These are phyloP conservation scores for Microstegium vimineum DNA, from an alignment of 176 grass and related monocot genomes.

Conservation along the genomic window DNA sequence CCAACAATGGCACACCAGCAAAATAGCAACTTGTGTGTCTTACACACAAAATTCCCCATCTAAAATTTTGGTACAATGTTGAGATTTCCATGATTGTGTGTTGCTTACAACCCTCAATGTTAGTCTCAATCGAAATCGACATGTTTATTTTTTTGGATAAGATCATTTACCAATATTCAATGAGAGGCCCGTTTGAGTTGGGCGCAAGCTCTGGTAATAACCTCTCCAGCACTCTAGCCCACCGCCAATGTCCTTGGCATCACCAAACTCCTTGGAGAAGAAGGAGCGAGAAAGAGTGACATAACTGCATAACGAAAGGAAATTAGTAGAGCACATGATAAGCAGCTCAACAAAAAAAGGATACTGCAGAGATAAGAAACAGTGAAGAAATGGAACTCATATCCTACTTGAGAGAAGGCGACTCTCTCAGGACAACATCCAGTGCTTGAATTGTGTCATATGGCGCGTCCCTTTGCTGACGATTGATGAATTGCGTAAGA, in stretches of 20 bases:
- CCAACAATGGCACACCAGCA: neutral
- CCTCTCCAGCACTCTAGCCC: constrained; percentile 83
- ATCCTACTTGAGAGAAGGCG: constrained; percentile 56
- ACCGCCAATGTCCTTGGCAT: constrained; percentile 34
- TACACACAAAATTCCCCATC: no score
- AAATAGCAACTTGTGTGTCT: neutral
- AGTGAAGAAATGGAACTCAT: neutral
- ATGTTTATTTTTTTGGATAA: neutral
- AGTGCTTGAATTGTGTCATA: constrained; percentile 77
- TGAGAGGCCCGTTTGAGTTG: constrained; percentile 76
- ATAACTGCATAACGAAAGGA: constrained; percentile 50
- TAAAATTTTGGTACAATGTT: no score
- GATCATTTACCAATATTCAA: constrained; percentile 59
- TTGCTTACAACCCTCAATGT: neutral
- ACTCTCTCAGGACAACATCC: constrained; percentile 72
- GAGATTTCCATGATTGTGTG: no score
- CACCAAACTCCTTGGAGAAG: constrained; percentile 51
- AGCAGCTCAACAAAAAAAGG: neutral
- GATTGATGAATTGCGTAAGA: constrained; percentile 48
- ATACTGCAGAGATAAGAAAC: neutral
- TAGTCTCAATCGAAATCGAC: neutral
- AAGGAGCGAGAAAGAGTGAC: constrained; percentile 66
- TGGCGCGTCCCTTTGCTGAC: constrained; percentile 39
- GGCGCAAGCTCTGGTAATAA: constrained; percentile 86
- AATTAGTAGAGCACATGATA: neutral